Evolutionary conservation across 768 basidiomycete genomes (phyloP), one percentile per base, ranked within the genome.

Genomic region (Gyrodon lividus): DNA sequence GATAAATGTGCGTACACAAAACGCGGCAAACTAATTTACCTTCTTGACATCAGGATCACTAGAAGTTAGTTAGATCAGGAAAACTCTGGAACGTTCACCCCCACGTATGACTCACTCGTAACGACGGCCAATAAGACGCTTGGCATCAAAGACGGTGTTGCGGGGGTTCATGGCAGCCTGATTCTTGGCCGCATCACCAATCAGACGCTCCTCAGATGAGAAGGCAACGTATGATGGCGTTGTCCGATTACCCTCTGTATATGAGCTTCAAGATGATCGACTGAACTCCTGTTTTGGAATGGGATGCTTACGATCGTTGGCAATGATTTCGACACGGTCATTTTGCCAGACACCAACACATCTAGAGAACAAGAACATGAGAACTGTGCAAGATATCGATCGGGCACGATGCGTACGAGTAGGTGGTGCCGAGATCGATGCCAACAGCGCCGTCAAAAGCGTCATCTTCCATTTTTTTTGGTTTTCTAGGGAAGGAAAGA

Each of bases 301-400:
- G 39, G 33, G 13, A 47, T 43, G 78, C 89, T 73, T 62, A 92
- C 89, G 92, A 81, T 94, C 92, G 66, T 94, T 94, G 77, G 92
- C 88, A 70, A 98, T 98, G 79, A 98, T 98, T 74, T 98, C 95
- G 65, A 98, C 95, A 66, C 96, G 93, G 83, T 98, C 96, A 74
- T 97, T 94, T 82, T 96, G 92, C 95, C 95, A 98, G 67, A 98
- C 94, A 78, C 93, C 96, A 63, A 98, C 96, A 72, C 95, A 98
- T 43, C 93, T 96, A 62, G 33, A 64, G 46, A 10, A 62, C 49
- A 48, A 20, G 28, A 58, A 55, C 48, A 53, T 57, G 48, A 62
- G 63, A 64, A 12, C 47, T 23, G 30, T 23, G 41, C 59, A 57
- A 65, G 66, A 56, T 44, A 52, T 54, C 26, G 22, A 59, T 37